Evolutionary conservation across 225 moss, liverwort and hornwort genomes (phyloP).

Genomic region (Takakia lepidozioides): DNA sequence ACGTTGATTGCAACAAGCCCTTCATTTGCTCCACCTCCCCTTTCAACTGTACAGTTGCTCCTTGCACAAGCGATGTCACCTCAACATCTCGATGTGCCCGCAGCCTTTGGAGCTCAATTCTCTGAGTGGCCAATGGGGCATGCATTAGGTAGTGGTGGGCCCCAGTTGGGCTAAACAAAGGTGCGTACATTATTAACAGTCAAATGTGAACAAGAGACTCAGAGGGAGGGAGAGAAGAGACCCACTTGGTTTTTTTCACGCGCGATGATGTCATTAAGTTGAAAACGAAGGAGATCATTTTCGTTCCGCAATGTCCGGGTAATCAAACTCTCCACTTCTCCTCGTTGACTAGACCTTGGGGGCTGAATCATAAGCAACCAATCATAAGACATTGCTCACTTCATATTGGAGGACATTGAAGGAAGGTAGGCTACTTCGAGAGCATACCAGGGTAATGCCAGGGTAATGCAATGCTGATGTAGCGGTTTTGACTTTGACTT

Average conservation of each 20-base stretch:
- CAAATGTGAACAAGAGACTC: not conserved
- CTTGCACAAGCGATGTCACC: slow-evolving; percentile 59
- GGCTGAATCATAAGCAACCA: slow-evolving; percentile 13
- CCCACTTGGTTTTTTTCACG: slow-evolving; percentile 72
- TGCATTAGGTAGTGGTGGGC: not conserved
- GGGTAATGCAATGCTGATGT: no score
- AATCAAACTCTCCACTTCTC: slow-evolving; percentile 45
- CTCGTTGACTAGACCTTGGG: slow-evolving; percentile 14
- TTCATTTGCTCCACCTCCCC: slow-evolving; percentile 72
- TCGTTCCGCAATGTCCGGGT: slow-evolving; percentile 62
- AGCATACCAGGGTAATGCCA: no score
- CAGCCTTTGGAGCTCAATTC: slow-evolving; percentile 72
- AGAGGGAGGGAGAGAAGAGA: not conserved
- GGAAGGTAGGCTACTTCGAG: no score
- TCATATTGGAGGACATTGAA: no score
- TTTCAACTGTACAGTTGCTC: slow-evolving; percentile 57
- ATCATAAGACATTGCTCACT: no score
- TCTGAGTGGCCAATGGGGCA: slow-evolving; percentile 32
- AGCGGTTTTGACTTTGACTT: no score
- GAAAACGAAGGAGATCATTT: slow-evolving; percentile 67
- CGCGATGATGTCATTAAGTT: slow-evolving; percentile 68
- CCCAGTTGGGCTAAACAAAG: not conserved
- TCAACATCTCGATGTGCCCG: slow-evolving; percentile 76
- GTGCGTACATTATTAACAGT: not conserved
- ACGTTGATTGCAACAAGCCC: slow-evolving; percentile 54